phyloP scores from a whole-genome alignment of 768 basidiomycete species.

The Calocybe cyanea region DNA sequence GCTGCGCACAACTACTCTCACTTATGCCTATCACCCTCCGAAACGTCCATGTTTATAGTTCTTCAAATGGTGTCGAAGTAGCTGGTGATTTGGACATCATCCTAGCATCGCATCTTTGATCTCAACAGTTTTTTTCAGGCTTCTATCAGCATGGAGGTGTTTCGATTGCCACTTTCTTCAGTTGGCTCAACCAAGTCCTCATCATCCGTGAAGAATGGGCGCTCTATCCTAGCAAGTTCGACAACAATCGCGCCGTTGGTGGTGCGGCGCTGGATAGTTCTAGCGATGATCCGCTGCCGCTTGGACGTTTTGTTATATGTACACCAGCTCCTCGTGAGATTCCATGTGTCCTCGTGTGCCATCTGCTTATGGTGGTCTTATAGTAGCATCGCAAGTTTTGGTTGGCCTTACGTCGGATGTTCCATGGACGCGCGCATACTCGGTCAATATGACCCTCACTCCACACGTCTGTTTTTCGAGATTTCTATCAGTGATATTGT shows the following conservation, averaged over 20 bases:
- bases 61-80: slow-evolving; percentile 13
- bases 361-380: slow-evolving; percentile 6
- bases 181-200: slow-evolving; percentile 12
- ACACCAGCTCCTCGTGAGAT: slow-evolving; percentile 12
- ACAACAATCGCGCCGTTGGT: too few species aligned
- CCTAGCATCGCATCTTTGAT: background rate
- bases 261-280: slow-evolving; percentile 14
- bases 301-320: slow-evolving; percentile 17
- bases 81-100: slow-evolving; percentile 14
- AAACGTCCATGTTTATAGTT: too few species aligned
- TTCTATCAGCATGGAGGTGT: slow-evolving; percentile 17
- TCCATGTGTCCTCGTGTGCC: background rate
- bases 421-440: slow-evolving; percentile 16
- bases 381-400: slow-evolving; percentile 9
- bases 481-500: too few species aligned
- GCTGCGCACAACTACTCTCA: too few species aligned
- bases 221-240: slow-evolving; percentile 12
- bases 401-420: slow-evolving; percentile 14
- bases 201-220: slow-evolving; percentile 10
- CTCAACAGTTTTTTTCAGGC: background rate
- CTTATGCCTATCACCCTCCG: too few species aligned
- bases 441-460: slow-evolving; percentile 14
- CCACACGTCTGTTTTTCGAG: slow-evolving; percentile 13
- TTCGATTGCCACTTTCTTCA: slow-evolving; percentile 15
- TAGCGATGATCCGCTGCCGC: slow-evolving; percentile 14